A percentile compares a stretch with the other conserved stretches of the same genome.
phyloP scores from a whole-genome alignment of 208 protist genomes.

The Kentomonas sorsogonicus region DNA sequence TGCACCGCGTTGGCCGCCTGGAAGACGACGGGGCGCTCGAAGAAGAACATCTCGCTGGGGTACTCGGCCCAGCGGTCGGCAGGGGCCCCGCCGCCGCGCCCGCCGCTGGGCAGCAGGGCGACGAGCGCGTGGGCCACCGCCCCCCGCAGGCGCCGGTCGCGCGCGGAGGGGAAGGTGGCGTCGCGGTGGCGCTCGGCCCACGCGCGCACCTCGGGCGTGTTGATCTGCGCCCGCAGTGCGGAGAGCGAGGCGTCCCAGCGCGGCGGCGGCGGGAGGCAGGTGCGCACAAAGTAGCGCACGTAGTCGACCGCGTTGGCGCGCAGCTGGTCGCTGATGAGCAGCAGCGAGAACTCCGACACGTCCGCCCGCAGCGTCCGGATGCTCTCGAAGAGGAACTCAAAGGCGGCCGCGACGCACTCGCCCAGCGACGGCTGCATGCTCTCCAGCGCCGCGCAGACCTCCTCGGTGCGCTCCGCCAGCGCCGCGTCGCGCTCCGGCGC shows the following conservation, averaged over 20 bases:
- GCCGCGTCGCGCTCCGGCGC: slow-evolving; percentile 51
- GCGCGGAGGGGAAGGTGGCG: slow-evolving; percentile 24
- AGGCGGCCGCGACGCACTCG: slow-evolving; percentile 51
- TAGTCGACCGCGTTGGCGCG: slow-evolving; percentile 55
- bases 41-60: slow-evolving; percentile 69
- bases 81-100: slow-evolving; percentile 25
- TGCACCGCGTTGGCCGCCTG: slow-evolving; percentile 75
- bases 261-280: slow-evolving; percentile 44
- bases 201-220: slow-evolving; percentile 24
- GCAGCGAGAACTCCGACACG: slow-evolving; percentile 60
- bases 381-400: slow-evolving; percentile 59
- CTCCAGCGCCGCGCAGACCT: slow-evolving; percentile 42
- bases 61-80: slow-evolving; percentile 65
- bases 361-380: slow-evolving; percentile 55
- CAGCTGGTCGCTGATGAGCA: slow-evolving; percentile 48
- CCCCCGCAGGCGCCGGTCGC: slow-evolving; percentile 58
- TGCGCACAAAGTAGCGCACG: slow-evolving; percentile 62
- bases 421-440: slow-evolving; percentile 44
- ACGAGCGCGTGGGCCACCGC: slow-evolving; percentile 45
- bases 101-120: slow-evolving; percentile 54
- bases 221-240: slow-evolving; percentile 48
- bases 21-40: slow-evolving; percentile 77
- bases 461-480: slow-evolving; percentile 20
- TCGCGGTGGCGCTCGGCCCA: slow-evolving; percentile 33
- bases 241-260: slow-evolving; percentile 55